These are phyloP conservation scores for Phytophthora sp. DNA, from an alignment of 352 stramenopile genomes.

Conservation along the genomic window DNA sequence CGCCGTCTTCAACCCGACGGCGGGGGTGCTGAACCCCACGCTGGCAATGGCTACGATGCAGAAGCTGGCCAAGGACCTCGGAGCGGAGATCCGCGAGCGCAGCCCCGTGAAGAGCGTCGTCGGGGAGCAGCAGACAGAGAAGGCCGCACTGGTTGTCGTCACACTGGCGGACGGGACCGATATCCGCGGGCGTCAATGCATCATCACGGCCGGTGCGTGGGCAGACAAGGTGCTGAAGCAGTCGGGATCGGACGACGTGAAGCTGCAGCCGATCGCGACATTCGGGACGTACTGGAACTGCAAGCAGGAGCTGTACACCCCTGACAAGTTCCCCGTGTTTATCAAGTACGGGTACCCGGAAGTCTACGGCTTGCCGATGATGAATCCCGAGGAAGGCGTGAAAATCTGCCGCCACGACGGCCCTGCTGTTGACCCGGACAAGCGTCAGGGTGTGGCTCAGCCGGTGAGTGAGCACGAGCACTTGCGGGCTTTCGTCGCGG, in stretches of 20 bases:
- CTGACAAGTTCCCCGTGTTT: slow-evolving; percentile 65
- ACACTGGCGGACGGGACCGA: slow-evolving; percentile 31
- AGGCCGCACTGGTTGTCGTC: slow-evolving; percentile 31
- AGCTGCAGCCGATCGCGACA: slow-evolving; percentile 62
- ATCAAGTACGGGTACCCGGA: slow-evolving; percentile 64
- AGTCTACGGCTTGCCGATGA: slow-evolving; percentile 63
- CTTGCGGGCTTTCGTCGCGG: slow-evolving; percentile 44
- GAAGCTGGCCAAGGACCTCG: slow-evolving; percentile 39
- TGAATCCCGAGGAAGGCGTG: slow-evolving; percentile 50
- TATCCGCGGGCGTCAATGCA: slow-evolving; percentile 44
- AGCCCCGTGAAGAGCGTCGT: slow-evolving; percentile 32
- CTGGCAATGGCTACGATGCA: slow-evolving; percentile 61
- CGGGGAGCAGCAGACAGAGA: slow-evolving; percentile 20
- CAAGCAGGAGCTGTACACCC: slow-evolving; percentile 46
- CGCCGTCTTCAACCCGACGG: slow-evolving; percentile 54
- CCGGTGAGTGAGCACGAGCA: slow-evolving; percentile 22
- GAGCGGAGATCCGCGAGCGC: slow-evolving; percentile 48
- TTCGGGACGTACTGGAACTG: slow-evolving; percentile 75
- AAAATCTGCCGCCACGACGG: slow-evolving; percentile 81
- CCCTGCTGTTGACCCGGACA: slow-evolving; percentile 49
- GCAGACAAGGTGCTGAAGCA: slow-evolving; percentile 47
- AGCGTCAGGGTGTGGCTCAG: slow-evolving; percentile 43
- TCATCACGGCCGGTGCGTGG: slow-evolving; percentile 67
- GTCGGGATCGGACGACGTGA: slow-evolving; percentile 29
- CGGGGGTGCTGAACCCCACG: slow-evolving; percentile 60